These are phyloP conservation scores for Hanseniaspora mollemarum DNA, from an alignment of 805 yeast genomes.

Conservation along the genomic window DNA sequence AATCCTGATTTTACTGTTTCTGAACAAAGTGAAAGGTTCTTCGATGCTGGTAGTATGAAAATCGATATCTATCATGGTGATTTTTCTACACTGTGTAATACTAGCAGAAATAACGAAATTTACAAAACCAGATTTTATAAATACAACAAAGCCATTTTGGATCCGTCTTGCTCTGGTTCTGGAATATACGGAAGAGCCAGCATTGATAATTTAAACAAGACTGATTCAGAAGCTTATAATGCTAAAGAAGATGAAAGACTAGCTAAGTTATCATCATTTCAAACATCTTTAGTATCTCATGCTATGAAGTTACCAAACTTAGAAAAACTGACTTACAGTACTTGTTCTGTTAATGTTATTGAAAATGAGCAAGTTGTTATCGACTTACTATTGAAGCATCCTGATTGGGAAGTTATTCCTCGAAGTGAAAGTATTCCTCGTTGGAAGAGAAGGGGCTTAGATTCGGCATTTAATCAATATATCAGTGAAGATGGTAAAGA, in stretches of 20 bases:
- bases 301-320: conserved; percentile 76
- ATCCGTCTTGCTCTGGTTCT: conserved; percentile 95
- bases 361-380: conserved; percentile 91
- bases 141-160: conserved; percentile 61
- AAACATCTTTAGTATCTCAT: conserved; percentile 75
- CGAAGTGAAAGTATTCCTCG: conserved; percentile 57
- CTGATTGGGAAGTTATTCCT: conserved; percentile 64
- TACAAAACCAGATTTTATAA: conserved; percentile 29
- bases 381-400: conserved; percentile 50
- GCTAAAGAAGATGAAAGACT: conserved; percentile 32
- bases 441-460: conserved; percentile 81
- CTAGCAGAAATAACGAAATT: conserved; percentile 32
- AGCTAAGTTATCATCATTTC: conserved; percentile 70
- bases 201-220: conserved; percentile 33
- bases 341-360: conserved; percentile 87
- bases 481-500: conserved; percentile 28
- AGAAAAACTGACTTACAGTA: conserved; percentile 72
- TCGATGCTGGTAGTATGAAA: conserved; percentile 20
- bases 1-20: conserved; percentile 19
- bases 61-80: conserved; percentile 40
- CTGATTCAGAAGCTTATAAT: conserved; percentile 13
- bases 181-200: conserved; percentile 89
- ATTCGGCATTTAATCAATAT: conserved; percentile 50
- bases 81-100: conserved; percentile 32
- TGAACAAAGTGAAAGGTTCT: conserved; percentile 12